These are phyloP conservation scores for Plantago coronopus DNA, from an alignment of 305 asterid genomes.

Conservation along the genomic window DNA sequence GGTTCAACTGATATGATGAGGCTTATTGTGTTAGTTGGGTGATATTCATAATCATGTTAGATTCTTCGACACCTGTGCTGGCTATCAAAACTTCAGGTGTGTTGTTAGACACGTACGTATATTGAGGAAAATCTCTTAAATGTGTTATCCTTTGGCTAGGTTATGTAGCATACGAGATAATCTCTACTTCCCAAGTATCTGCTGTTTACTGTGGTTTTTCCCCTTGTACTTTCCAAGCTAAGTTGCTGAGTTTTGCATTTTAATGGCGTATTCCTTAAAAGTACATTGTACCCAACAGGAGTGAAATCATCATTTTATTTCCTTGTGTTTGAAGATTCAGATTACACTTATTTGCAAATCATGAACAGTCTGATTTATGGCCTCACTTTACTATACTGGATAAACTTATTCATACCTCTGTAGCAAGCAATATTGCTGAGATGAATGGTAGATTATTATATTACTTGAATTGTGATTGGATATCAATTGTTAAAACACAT, in stretches of 20 bases:
- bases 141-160: slow-evolving; percentile 10
- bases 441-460: slow-evolving; percentile 3
- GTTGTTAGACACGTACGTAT: slow-evolving; percentile 9
- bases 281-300: background rate
- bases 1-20: background rate
- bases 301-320: background rate
- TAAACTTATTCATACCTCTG: background rate
- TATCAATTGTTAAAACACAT: background rate
- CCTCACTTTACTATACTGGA: slow-evolving; percentile 7
- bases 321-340: slow-evolving; percentile 3
- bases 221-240: background rate
- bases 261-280: background rate
- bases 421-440: background rate
- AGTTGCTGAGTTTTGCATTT: background rate
- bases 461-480: background rate
- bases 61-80: slow-evolving; percentile 13
- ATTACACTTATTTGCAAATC: background rate
- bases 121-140: background rate
- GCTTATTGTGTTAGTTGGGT: background rate
- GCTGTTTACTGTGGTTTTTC: slow-evolving; percentile 9
- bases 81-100: background rate
- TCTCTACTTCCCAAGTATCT: background rate
- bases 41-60: slow-evolving; percentile 4
- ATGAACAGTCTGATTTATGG: slow-evolving; percentile 8
- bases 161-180: slow-evolving; percentile 1